These are phyloP conservation scores for Cordyceps tenuipes DNA, from an alignment of 2,329 filamentous ascomycete genomes.

Conservation along the genomic window DNA sequence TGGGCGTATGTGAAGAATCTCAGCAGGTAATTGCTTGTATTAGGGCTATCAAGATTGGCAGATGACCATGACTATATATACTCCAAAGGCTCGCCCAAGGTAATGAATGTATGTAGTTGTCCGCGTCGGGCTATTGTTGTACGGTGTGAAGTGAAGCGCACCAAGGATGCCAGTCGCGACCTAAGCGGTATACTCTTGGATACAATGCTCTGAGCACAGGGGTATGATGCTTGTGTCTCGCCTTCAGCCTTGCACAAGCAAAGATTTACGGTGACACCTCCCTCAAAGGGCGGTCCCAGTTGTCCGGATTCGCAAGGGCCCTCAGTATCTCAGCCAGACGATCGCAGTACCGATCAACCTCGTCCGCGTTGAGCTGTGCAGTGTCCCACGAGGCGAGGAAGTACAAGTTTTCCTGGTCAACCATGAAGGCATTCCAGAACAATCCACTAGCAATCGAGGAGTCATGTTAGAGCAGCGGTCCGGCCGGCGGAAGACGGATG, in stretches of 20 bases:
- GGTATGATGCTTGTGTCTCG: neutral
- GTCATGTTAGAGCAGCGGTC: neutral
- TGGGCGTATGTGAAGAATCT: no score
- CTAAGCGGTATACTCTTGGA: neutral
- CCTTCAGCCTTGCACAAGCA: neutral
- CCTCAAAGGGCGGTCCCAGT: slow-evolving; percentile 22
- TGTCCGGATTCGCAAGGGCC: slow-evolving; percentile 18
- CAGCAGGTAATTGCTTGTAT: neutral
- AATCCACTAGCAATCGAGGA: slow-evolving; percentile 22
- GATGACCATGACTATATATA: neutral
- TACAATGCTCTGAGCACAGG: neutral
- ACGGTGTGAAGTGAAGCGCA: neutral
- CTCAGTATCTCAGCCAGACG: slow-evolving; percentile 24
- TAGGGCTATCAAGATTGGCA: neutral
- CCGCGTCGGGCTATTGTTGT: no score
- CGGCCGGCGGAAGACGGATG: neutral
- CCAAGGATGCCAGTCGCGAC: neutral
- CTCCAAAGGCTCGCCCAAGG: neutral
- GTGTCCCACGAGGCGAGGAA: slow-evolving; percentile 33
- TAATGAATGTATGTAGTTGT: no score
- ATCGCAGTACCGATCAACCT: slow-evolving; percentile 25
- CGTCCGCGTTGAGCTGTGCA: slow-evolving; percentile 27
- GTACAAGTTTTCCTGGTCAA: slow-evolving; percentile 24
- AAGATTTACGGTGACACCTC: slow-evolving; percentile 17
- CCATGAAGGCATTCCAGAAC: slow-evolving; percentile 31